Base-by-base conservation (phyloP, 2,329 filamentous ascomycete species). In the Colletotrichum sidae region DNA sequence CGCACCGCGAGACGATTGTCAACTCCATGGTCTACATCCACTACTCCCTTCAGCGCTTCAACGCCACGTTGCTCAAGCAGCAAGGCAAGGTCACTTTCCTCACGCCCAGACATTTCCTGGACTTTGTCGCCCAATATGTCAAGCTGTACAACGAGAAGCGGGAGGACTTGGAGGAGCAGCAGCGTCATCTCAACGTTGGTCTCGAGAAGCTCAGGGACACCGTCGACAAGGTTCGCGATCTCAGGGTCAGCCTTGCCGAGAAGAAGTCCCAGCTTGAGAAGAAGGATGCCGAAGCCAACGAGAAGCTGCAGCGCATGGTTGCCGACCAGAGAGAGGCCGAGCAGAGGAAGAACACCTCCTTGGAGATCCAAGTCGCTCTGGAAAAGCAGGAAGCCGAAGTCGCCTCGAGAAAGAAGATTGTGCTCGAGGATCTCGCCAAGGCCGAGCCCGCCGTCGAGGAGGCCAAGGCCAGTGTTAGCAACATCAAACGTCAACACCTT, bases 21-120 rank as follows among this genome's bases (percentile, higher is more conserved):
- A 99, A 99, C 76, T 92, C 94, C 0, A 99, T 99, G 96, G 96
- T 99, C 3, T 96, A 97, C 74, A 95, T 99, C 17, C 96, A 99
- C 75, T 94, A 98, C 80, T 99, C 96, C 2, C 82, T 99, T 53
- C 93, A 95, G 68, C 86, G 88, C 55, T 96, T 97, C 85, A 99
- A 99, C 75, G 83, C 87, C 70, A 94, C 93, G 73, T 83, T 99
- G 33, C 87, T 92, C 68, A 96, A 93, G 76, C 96, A 98, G 76
- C 96, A 98, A 80, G 94, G 93, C 77, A 94, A 92, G 79, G 87
- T 91, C 37, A 98, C 96, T 0, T 98, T 92, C 83, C 88, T 99
- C 61, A 99, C 96, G 10, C 96, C 96, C 50, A 90, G 96, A 50
- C 96, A 99, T 78, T 99, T 97, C 83, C 83, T 99, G 55, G 96